phyloP scores from a whole-genome alignment of 139 green algal species.

The Closterium sp. region DNA sequence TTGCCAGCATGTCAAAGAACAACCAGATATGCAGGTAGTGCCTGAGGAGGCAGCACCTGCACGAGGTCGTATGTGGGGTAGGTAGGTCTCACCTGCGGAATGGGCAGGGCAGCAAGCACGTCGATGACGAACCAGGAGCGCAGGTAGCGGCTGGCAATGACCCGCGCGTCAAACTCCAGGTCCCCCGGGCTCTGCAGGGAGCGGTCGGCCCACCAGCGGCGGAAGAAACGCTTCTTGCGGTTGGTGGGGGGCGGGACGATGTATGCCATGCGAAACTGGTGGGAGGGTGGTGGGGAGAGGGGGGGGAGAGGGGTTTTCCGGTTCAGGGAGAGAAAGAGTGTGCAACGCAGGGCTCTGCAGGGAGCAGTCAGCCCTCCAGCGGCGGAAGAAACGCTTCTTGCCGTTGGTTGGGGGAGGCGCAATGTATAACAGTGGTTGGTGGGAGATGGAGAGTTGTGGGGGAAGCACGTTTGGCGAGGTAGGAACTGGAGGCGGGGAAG shows the following conservation, averaged over 20 bases:
- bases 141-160: constrained; percentile 24
- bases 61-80: neutral
- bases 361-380: neutral
- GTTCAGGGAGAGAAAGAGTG: no score
- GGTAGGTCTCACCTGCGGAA: constrained; percentile 16
- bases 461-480: neutral
- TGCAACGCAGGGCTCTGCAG: no score
- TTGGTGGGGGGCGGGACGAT: neutral
- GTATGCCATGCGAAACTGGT: neutral
- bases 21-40: no score
- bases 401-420: neutral
- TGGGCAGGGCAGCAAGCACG: constrained; percentile 14
- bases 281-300: no score
- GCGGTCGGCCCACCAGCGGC: no score
- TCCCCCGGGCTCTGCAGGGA: neutral
- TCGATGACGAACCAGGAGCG: constrained; percentile 8
- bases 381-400: neutral
- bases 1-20: no score
- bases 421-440: neutral
- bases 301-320: no score
- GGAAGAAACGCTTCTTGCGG: neutral
- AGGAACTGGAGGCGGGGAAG: no score
- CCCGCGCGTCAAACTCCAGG: neutral
- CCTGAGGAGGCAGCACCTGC: no score
- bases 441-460: no score